phyloP scores from a whole-genome alignment of 1,284 basidiomycete genomes.

The Melampsora abietis-canadensis region DNA sequence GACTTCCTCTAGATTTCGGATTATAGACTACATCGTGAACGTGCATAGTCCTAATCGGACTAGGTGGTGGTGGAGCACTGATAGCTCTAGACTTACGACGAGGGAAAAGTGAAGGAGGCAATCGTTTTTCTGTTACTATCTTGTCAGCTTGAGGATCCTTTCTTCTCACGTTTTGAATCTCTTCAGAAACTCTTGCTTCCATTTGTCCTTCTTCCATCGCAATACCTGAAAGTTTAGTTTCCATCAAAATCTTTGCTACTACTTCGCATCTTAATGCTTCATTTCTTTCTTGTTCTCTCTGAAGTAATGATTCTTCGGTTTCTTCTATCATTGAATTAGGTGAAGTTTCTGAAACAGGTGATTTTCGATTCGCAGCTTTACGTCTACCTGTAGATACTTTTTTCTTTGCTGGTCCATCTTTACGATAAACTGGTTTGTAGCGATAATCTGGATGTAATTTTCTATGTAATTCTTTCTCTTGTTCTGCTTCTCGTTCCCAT shows the following conservation, averaged over 20 bases:
- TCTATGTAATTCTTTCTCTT: slow-evolving; percentile 50
- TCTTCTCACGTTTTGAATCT: slow-evolving; percentile 13
- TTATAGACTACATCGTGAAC: slow-evolving; percentile 33
- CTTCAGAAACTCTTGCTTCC: slow-evolving; percentile 34
- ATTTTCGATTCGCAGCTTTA: slow-evolving; percentile 19
- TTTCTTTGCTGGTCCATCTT: slow-evolving; percentile 43
- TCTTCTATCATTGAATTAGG: neutral
- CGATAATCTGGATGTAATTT: slow-evolving; percentile 50
- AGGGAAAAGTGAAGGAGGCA: neutral
- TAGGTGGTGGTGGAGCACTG: slow-evolving; percentile 40
- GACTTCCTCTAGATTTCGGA: slow-evolving; percentile 40
- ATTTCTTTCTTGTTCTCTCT: slow-evolving; percentile 22
- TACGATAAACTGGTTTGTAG: slow-evolving; percentile 49
- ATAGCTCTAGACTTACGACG: slow-evolving; percentile 35
- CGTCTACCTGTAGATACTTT: slow-evolving; percentile 11
- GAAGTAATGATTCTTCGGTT: neutral
- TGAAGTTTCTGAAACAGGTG: slow-evolving; percentile 8
- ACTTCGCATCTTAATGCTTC: slow-evolving; percentile 37
- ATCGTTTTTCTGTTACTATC: slow-evolving; percentile 3
- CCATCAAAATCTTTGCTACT: slow-evolving; percentile 39
- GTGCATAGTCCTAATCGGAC: slow-evolving; percentile 27
- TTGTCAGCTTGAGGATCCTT: slow-evolving; percentile 13
- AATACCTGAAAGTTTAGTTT: slow-evolving; percentile 34
- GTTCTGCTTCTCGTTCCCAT: slow-evolving; percentile 49
- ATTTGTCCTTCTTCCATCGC: slow-evolving; percentile 31